These are phyloP conservation scores for Nigrospora osmanthi DNA, from an alignment of 2,329 filamentous ascomycete genomes.

Conservation along the genomic window DNA sequence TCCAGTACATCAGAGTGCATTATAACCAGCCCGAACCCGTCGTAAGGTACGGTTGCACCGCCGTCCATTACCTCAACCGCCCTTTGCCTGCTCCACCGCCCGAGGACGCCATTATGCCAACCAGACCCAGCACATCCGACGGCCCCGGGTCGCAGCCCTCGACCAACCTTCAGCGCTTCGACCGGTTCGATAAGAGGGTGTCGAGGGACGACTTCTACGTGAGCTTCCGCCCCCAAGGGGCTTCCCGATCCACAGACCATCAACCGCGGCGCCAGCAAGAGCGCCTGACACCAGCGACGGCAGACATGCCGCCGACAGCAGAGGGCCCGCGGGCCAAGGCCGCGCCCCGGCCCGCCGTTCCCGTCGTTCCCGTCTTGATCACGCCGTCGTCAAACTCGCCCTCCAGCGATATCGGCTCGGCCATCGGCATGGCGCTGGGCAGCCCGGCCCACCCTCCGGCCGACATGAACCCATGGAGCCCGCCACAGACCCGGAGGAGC, in stretches of 20 bases:
- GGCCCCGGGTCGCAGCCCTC: slow-evolving; percentile 22
- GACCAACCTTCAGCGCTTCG: slow-evolving; percentile 13
- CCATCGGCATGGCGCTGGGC: slow-evolving; percentile 68
- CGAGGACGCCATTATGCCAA: slow-evolving; percentile 18
- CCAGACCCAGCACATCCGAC: slow-evolving; percentile 33
- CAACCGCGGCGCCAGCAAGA: too few relatives aligned
- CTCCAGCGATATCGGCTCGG: slow-evolving; percentile 7
- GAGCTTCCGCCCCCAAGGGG: slow-evolving; percentile 8
- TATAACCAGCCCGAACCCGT: slow-evolving; percentile 10
- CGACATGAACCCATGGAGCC: slow-evolving; percentile 12
- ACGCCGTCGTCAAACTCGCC: too few relatives aligned
- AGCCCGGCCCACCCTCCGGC: slow-evolving; percentile 48
- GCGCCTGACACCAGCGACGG: too few relatives aligned
- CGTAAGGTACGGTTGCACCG: slow-evolving; percentile 10
- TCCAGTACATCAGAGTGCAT: slow-evolving; percentile 12
- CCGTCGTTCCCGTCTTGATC: too few relatives aligned
- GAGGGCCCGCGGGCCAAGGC: too few relatives aligned
- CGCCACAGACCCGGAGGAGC: slow-evolving; percentile 7
- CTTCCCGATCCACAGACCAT: too few relatives aligned
- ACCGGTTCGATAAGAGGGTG: slow-evolving; percentile 30
- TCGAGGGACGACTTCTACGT: slow-evolving; percentile 36
- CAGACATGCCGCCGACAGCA: too few relatives aligned
- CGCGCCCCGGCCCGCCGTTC: too few relatives aligned
- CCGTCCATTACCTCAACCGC: slow-evolving; percentile 14
- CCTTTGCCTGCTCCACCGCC: slow-evolving; percentile 12